These are phyloP conservation scores for Diaporthe vaccinii DNA, from an alignment of 2,329 filamentous ascomycete species.

Conservation along the genomic window DNA sequence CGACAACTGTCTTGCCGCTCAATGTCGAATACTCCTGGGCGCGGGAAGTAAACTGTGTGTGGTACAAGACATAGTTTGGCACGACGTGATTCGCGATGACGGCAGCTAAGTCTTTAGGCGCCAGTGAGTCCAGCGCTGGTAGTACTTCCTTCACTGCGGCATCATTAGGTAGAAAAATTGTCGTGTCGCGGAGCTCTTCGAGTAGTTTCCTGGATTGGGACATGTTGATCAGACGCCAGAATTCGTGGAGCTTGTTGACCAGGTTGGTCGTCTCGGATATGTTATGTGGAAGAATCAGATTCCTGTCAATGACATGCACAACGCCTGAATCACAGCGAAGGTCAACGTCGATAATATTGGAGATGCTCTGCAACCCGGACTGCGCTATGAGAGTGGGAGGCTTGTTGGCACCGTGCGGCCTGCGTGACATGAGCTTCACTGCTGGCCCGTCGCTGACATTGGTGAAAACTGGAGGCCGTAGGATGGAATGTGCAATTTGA, in stretches of 20 bases:
- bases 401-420: too few species aligned
- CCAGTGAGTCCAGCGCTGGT: neutral
- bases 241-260: neutral
- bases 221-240: neutral
- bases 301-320: slow-evolving; percentile 8
- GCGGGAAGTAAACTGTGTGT: neutral
- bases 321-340: neutral
- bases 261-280: slow-evolving; percentile 4
- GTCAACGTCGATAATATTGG: neutral
- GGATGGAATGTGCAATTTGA: neutral
- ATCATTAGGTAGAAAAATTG: neutral
- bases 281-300: slow-evolving; percentile 12
- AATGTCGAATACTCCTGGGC: neutral
- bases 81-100: neutral
- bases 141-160: neutral
- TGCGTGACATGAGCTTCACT: neutral
- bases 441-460: neutral
- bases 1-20: neutral
- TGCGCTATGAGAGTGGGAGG: neutral
- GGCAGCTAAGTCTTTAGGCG: neutral
- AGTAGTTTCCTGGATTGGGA: neutral
- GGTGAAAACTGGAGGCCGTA: neutral
- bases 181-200: slow-evolving; percentile 7
- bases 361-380: neutral
- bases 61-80: neutral